phyloP scores from a whole-genome alignment of 768 basidiomycete species.

The Termitomyces sp. region DNA sequence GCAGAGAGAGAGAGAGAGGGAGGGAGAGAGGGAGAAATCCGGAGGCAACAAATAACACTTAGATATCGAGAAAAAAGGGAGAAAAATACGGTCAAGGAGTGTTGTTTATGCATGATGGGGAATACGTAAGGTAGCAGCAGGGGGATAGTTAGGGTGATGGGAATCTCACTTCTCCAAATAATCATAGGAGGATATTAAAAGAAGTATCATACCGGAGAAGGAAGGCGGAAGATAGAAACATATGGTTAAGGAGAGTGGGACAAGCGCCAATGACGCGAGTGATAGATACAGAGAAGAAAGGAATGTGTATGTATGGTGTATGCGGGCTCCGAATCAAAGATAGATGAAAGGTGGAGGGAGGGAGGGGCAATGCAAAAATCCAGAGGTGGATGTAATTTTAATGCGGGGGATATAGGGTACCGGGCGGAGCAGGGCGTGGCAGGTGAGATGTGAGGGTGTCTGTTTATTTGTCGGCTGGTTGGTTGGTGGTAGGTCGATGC shows the following conservation, averaged over 20 bases:
- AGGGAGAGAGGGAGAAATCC: conserved; percentile 17
- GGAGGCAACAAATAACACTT: conserved; percentile 29
- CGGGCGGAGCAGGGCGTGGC: not conserved
- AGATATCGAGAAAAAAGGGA: conserved; percentile 22
- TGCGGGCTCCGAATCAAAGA: not conserved
- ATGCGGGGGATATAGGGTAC: conserved; percentile 9
- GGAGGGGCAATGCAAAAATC: conserved; percentile 5
- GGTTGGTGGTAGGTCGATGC: not conserved
- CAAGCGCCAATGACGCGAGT: conserved; percentile 4
- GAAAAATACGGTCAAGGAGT: conserved; percentile 13
- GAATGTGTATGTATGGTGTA: conserved; percentile 8
- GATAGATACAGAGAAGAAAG: conserved; percentile 11
- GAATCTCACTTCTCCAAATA: conserved; percentile 12
- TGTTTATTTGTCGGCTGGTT: too few relatives aligned
- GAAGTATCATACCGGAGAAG: conserved; percentile 2
- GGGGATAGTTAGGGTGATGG: not conserved
- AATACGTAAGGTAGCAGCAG: not conserved
- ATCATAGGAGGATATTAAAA: conserved; percentile 2
- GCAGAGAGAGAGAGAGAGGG: conserved; percentile 10
- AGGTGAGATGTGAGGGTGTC: not conserved
- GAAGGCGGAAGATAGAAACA: not conserved
- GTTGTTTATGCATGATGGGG: conserved; percentile 5
- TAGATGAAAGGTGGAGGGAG: too few relatives aligned
- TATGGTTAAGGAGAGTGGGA: conserved; percentile 6
- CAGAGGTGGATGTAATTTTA: conserved; percentile 1